Conservation (phyloP, 495 filamentous ascomycete genomes). For the Podospora australis region DNA sequence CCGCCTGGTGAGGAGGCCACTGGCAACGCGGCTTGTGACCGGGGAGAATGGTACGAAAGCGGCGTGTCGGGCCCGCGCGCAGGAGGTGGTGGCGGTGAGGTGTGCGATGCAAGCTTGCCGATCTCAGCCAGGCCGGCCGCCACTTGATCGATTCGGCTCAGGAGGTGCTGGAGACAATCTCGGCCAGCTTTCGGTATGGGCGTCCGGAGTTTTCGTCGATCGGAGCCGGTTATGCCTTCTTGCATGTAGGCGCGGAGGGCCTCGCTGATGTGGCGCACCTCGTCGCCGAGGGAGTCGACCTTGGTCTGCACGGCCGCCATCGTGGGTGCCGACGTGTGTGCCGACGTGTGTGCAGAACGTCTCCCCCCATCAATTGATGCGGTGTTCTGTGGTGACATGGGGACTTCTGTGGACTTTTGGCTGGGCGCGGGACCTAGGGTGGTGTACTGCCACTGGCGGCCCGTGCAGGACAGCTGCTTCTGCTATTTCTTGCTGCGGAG, state of each 20-base stretch:
- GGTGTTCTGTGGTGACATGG: too few relatives aligned
- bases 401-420: too few relatives aligned
- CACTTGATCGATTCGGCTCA: constrained; percentile 21
- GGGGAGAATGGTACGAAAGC: constrained; percentile 9
- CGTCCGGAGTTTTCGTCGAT: constrained; percentile 25
- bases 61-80: constrained; percentile 16
- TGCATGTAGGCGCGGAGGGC: constrained; percentile 20
- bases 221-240: constrained; percentile 8
- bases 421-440: too few relatives aligned
- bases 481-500: too few relatives aligned
- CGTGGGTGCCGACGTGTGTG: constrained; percentile 12
- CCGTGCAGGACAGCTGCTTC: too few relatives aligned
- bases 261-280: constrained; percentile 20
- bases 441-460: too few relatives aligned
- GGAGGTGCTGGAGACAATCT: constrained; percentile 18
- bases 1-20: not conserved
- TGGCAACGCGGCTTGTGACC: not conserved
- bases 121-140: constrained; percentile 8
- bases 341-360: too few relatives aligned
- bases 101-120: constrained; percentile 8
- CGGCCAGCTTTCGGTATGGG: constrained; percentile 21
- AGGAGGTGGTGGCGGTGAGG: constrained; percentile 2
- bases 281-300: constrained; percentile 20
- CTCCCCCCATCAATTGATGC: too few relatives aligned
- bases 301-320: constrained; percentile 23